A percentile compares a stretch with the other conserved stretches of the same genome.
Conservation (phyloP, 2,329 filamentous ascomycete genomes). For the Neobulgaria alba region DNA sequence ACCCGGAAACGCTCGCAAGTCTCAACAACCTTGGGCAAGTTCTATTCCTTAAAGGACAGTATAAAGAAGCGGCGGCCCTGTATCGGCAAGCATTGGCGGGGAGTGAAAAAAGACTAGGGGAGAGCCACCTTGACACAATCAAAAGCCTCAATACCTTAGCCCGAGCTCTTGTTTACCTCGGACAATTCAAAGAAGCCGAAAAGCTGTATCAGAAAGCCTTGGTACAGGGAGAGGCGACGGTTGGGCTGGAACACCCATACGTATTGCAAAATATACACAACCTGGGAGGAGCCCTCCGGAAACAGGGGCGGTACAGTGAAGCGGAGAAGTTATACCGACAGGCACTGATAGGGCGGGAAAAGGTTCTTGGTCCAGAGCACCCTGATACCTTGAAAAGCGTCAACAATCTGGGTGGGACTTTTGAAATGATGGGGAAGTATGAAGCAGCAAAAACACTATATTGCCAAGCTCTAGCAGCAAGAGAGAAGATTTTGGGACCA, state of each 20-base stretch:
- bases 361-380: neutral
- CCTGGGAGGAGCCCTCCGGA: neutral
- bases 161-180: conserved; percentile 26
- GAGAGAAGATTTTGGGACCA: neutral
- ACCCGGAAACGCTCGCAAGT: conserved; percentile 3
- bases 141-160: conserved; percentile 23
- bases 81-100: conserved; percentile 5
- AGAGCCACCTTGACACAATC: conserved; percentile 5
- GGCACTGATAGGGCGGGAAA: neutral
- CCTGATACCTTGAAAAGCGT: neutral
- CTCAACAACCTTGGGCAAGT: conserved; percentile 4
- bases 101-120: conserved; percentile 5
- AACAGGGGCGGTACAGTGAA: neutral
- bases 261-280: neutral
- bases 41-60: conserved; percentile 2
- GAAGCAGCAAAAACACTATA: neutral
- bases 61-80: conserved; percentile 2
- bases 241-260: neutral
- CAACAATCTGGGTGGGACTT: neutral
- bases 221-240: neutral
- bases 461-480: neutral
- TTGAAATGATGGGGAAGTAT: neutral
- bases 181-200: conserved; percentile 5
- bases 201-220: conserved; percentile 1
- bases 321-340: neutral